Percentiles rank a stretch among this genome's conserved stretches.
Evolutionary conservation across 495 filamentous ascomycete species (phyloP).

Genomic region (Amphirosellinia nigrospora): DNA sequence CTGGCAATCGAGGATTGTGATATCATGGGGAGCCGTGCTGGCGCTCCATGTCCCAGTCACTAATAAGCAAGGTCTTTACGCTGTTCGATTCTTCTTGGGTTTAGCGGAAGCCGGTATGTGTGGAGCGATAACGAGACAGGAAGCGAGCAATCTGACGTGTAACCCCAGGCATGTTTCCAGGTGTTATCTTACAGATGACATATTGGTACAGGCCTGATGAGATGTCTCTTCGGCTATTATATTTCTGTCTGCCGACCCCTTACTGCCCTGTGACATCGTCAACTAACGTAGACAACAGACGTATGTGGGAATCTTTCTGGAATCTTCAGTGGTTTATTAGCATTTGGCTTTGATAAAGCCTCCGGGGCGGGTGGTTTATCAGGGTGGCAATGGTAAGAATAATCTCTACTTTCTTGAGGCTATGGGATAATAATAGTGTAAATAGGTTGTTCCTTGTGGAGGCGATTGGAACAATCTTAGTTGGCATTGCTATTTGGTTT

Average conservation of each 20-base stretch:
- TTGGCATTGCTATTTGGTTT: slow-evolving; percentile 45
- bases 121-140: slow-evolving; percentile 21
- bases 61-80: slow-evolving; percentile 44
- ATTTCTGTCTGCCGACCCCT: slow-evolving; percentile 38
- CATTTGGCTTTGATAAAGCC: slow-evolving; percentile 47
- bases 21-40: slow-evolving; percentile 46
- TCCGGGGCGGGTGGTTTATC: slow-evolving; percentile 43
- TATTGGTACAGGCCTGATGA: slow-evolving; percentile 56
- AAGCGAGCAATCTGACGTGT: background rate
- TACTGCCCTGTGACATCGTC: background rate
- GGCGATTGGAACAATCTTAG: slow-evolving; percentile 44
- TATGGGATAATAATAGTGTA: background rate
- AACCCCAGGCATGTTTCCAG: slow-evolving; percentile 46
- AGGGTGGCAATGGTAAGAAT: slow-evolving; percentile 50
- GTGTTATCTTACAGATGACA: slow-evolving; percentile 47
- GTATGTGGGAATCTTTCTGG: slow-evolving; percentile 42
- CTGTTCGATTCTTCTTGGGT: slow-evolving; percentile 46
- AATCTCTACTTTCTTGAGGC: background rate
- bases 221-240: slow-evolving; percentile 45
- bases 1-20: slow-evolving; percentile 49
- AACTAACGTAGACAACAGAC: slow-evolving; percentile 25
- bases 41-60: slow-evolving; percentile 45
- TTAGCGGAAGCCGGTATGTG: slow-evolving; percentile 43
- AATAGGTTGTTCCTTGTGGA: slow-evolving; percentile 47
- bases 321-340: slow-evolving; percentile 50